These are phyloP conservation scores for Argentina anserina DNA, from an alignment of 306 rosid genomes.

Conservation along the genomic window DNA sequence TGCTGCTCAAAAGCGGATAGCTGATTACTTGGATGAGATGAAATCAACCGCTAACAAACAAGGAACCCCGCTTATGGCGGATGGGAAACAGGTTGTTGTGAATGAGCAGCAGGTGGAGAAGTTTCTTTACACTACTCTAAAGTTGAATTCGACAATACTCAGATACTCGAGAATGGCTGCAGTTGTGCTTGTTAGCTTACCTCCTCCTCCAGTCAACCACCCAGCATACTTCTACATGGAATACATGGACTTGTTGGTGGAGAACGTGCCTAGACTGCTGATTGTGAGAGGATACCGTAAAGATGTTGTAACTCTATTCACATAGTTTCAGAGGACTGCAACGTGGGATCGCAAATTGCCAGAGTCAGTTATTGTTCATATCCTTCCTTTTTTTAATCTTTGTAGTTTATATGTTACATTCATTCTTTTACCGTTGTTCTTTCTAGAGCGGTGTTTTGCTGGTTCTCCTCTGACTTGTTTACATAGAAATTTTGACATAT, in stretches of 20 bases:
- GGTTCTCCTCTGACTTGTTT: conserved; percentile 20
- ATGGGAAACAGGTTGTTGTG: conserved; percentile 74
- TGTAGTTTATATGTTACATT: conserved; percentile 47
- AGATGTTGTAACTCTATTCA: conserved; percentile 92
- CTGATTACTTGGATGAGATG: conserved; percentile 58
- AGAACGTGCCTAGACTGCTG: conserved; percentile 89
- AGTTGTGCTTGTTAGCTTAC: conserved; percentile 89
- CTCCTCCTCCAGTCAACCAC: conserved; percentile 91
- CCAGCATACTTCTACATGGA: conserved; percentile 94
- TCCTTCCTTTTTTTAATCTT: conserved; percentile 17
- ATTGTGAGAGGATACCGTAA: conserved; percentile 93
- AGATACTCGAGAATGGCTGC: conserved; percentile 99
- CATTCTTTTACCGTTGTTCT: conserved; percentile 52
- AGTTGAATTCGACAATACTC: conserved; percentile 77
- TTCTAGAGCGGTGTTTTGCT: conserved; percentile 37
- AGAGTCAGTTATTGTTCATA: conserved; percentile 35
- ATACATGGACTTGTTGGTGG: conserved; percentile 97
- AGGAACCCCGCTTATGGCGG: conserved; percentile 76
- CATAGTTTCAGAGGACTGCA: conserved; percentile 48
- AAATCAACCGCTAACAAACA: conserved; percentile 48
- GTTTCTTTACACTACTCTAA: conserved; percentile 81
- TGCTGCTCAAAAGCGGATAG: conserved; percentile 65
- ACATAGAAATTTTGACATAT: conserved; percentile 32
- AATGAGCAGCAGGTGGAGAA: conserved; percentile 89
- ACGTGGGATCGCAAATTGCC: conserved; percentile 31